Evolutionary conservation across 2,329 filamentous ascomycete genomes (phyloP).

Genomic region (Ophiostoma quercus): DNA sequence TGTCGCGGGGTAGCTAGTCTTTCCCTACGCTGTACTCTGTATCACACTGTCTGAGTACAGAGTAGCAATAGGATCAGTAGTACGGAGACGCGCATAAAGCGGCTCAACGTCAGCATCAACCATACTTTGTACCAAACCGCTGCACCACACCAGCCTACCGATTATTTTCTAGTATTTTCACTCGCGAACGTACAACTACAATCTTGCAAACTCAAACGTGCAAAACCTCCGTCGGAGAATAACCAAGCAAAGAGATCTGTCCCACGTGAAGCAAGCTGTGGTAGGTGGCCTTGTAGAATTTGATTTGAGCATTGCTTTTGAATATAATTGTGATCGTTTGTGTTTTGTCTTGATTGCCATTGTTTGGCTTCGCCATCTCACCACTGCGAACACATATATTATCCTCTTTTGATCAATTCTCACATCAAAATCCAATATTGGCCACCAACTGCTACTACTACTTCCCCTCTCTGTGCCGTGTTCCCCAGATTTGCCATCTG

Average conservation of each 20-base stretch:
- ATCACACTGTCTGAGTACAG: neutral
- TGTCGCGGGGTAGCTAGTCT: neutral
- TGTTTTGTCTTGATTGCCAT: neutral
- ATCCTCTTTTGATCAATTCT: neutral
- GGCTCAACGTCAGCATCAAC: neutral
- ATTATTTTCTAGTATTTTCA: neutral
- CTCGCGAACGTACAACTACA: neutral
- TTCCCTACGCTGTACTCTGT: neutral
- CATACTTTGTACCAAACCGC: neutral
- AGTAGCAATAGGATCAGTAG: neutral
- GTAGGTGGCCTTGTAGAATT: neutral
- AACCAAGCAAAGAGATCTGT: neutral
- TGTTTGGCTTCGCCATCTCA: neutral
- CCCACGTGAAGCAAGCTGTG: neutral
- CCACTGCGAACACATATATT: neutral
- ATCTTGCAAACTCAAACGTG: neutral
- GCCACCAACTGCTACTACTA: neutral
- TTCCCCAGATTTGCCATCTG: slow-evolving; percentile 1
- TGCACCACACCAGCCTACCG: neutral
- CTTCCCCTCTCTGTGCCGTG: neutral
- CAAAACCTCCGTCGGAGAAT: neutral
- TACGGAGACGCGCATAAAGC: neutral
- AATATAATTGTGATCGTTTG: no score
- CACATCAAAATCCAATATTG: neutral
- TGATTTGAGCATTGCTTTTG: no score